Percentiles rank a stretch among this genome's conserved stretches.
These are phyloP conservation scores for Boletus rex-veris DNA, from an alignment of 768 basidiomycete species.

Conservation along the genomic window DNA sequence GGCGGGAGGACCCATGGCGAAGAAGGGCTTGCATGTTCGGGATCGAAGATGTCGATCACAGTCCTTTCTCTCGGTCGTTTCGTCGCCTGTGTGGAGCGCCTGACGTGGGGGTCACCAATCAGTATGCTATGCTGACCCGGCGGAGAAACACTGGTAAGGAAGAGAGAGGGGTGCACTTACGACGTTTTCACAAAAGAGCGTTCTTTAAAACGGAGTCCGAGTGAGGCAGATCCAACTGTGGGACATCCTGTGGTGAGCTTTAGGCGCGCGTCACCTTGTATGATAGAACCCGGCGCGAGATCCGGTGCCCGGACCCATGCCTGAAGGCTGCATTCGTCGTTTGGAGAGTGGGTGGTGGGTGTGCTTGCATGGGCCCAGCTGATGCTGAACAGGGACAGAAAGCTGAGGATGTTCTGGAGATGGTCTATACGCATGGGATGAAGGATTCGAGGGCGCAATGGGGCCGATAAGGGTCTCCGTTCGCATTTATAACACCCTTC, in stretches of 20 bases:
- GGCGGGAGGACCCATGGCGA: neutral
- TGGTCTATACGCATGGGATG: too few species aligned
- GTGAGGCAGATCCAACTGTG: neutral
- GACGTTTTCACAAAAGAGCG: neutral
- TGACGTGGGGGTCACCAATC: neutral
- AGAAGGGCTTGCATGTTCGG: neutral
- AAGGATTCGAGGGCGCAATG: slow-evolving; percentile 18
- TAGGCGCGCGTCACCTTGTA: neutral
- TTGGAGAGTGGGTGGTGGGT: too few species aligned
- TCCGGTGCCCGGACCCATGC: neutral
- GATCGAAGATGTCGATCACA: neutral
- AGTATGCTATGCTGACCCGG: neutral
- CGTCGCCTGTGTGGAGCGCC: slow-evolving; percentile 2
- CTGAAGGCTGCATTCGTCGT: neutral
- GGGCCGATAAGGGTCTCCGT: too few species aligned
- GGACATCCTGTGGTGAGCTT: neutral
- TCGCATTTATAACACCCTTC: too few species aligned
- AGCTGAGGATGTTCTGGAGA: too few species aligned
- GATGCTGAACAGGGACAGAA: too few species aligned
- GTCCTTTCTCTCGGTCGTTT: neutral
- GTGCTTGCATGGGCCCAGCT: too few species aligned
- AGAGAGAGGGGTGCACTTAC: neutral
- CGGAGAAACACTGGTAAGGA: neutral
- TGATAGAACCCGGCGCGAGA: neutral
- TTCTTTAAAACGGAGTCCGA: slow-evolving; percentile 1